Base-by-base conservation (phyloP, 768 basidiomycete species). In the Leccinum subtestaceum region DNA sequence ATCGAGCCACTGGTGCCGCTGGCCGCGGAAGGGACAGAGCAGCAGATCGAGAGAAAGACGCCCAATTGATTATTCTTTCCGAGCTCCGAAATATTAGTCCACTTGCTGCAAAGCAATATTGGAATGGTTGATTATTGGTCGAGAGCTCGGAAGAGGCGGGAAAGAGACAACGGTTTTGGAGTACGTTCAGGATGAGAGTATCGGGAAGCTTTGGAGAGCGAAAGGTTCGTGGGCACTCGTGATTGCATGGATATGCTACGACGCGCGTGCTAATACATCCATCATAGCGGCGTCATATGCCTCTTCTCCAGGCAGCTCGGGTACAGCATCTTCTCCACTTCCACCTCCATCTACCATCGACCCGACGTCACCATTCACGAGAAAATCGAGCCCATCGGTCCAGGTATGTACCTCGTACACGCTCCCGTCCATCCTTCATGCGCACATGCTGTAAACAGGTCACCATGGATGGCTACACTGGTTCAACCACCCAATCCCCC, bases 51-150 rank as follows among this genome's bases (percentile, higher is more conserved):
- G 70, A 67, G 56, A 63, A 55, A 29, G 67, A 67, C 38, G 32
- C 55, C 0, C 68, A 63, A 43, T 21, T 72, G 3, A 15, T 7
- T 2, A 63, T 72, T n/a, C 69, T 72, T 46, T 71, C 71, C 36
- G 67, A 74, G 51, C 65, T 72, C 19, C 63, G 68, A 27, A 59
- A 59, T 52, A 63, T 53, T 9, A 65, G 55, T 17, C 5, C 32
- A 21, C 49, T 60, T 74, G 89, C 88, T 19, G 92, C 84, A 2
- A 77, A 80, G 36, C 82, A 83, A 61, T 95, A 86, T 69, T 97
- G 4, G 94, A 96, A 67, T 85, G 93, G 71, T 75, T 95, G 1
- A 85, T 95, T 2, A 73, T 96, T 23, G 81, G 83, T 55, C 84
- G 84, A 62, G 82, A 84, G 10, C 59, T 66, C 7, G 68, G 66